phyloP scores from a whole-genome alignment of 2,329 filamentous ascomycete genomes.

The Cryphonectria radicalis region DNA sequence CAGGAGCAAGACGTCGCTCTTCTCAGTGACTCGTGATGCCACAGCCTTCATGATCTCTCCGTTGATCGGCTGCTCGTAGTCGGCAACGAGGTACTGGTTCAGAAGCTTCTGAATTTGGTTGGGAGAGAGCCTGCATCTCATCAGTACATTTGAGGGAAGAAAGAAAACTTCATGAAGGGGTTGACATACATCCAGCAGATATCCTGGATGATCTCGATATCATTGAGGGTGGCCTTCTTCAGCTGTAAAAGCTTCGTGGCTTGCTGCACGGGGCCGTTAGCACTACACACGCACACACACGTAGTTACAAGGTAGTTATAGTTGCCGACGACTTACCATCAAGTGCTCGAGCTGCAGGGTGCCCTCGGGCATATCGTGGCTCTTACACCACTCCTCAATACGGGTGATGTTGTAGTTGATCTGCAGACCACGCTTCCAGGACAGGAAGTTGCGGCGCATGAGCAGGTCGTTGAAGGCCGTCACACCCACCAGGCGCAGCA shows the following conservation, averaged over 20 bases:
- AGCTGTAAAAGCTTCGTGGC: constrained; percentile 96
- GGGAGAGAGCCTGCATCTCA: constrained; percentile 74
- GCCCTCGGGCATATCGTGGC: constrained; percentile 98
- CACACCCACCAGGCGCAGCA: constrained; percentile 90
- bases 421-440: constrained; percentile 98
- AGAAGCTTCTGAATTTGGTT: constrained; percentile 99
- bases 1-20: constrained; percentile 92
- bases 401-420: constrained; percentile 99
- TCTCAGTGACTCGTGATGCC: constrained; percentile 94
- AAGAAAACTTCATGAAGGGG: background rate
- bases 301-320: background rate
- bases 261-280: constrained; percentile 63
- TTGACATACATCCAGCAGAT: constrained; percentile 97
- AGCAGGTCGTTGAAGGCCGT: constrained; percentile 98
- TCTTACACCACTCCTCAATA: constrained; percentile 99
- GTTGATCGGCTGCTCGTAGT: constrained; percentile 99
- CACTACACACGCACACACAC: background rate
- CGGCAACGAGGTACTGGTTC: constrained; percentile 97
- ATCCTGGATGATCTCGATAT: constrained; percentile 99
- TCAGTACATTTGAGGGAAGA: constrained; percentile 17
- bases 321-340: constrained; percentile 67
- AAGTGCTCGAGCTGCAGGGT: constrained; percentile 96
- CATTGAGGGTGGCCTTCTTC: constrained; percentile 98
- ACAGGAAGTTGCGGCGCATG: constrained; percentile 97
- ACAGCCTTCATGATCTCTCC: constrained; percentile 99